Evolutionary conservation across 192 early-diverging fungal genomes (phyloP), one percentile per base, ranked within the genome.

Genomic region (Obelidium mucronatum): DNA sequence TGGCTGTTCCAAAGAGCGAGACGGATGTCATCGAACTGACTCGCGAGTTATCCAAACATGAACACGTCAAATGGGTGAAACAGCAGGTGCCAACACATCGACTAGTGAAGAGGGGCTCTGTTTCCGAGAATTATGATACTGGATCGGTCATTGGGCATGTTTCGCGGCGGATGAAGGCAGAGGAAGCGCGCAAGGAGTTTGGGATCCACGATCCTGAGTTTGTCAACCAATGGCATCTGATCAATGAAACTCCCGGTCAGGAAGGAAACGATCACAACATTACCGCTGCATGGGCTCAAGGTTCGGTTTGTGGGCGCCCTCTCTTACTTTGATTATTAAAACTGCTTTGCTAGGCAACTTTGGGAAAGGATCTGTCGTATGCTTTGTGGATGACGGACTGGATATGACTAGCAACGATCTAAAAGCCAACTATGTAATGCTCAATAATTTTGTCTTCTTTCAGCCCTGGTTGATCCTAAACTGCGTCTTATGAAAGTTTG

Each of bases 311-410:
- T 76, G 6, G 52, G 39, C 31, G 40, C 2, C 17, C 30, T 44
- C 19, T 22, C 31, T 30, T 8, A 73, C 72, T 35, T 33, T 78
- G n/a, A 26, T 17, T 24, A 34, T 13, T 22, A 51, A 51, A 51
- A 51, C n/a, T n/a, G n/a, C n/a, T 22, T 24, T 58, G 55, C 11
- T 72, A 90, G 87, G 92, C 36, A 91, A 97, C 59, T 97, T 94
- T 26, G 98, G 98, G 34, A 85, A 93, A 33, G 90, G 90, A 39
- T 89, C 94, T 0, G 90, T 92, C 3, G 98, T 98, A 2, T 94
- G 91, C 22, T 92, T 99, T 61, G 88, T 99, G 39, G 98, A 99
- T 77, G 98, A 99, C 79, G 98, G 98, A 1, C 80, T 99, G 54
- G 97, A 99, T 79, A 92, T 91, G 64, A 85, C 87, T 2, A 90